A percentile compares a stretch with the other conserved stretches of the same genome.
Evolutionary conservation across 139 green algal species (phyloP).

Genomic region (Chlorella sp.): DNA sequence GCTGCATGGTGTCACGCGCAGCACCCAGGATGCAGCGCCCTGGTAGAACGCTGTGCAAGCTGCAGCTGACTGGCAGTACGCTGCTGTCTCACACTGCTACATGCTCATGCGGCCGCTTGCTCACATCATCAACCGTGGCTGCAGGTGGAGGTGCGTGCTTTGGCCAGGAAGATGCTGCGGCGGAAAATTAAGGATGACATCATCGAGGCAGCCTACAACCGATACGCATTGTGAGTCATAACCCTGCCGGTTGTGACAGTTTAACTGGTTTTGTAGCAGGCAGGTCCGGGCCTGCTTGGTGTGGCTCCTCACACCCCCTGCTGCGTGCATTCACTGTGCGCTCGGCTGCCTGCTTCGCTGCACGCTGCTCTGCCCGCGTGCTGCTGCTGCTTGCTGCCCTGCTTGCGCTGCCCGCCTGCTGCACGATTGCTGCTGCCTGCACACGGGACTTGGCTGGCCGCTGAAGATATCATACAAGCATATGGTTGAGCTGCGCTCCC

Average conservation of each 20-base stretch:
- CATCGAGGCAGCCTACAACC: conserved; percentile 96
- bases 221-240: conserved; percentile 69
- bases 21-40: too few species aligned
- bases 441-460: neutral
- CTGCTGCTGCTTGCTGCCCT: too few species aligned
- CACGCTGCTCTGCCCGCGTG: too few species aligned
- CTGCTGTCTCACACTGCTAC: too few species aligned
- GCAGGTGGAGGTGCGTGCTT: conserved; percentile 79
- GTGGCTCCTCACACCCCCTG: neutral
- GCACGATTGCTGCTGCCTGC: neutral
- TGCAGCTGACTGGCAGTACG: too few species aligned
- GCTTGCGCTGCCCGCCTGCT: neutral
- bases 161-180: conserved; percentile 87
- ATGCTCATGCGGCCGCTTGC: neutral
- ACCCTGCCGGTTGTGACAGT: neutral
- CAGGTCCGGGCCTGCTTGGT: neutral
- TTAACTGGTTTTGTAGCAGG: neutral
- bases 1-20: neutral
- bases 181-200: conserved; percentile 83
- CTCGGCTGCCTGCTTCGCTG: too few species aligned
- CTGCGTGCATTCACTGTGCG: neutral
- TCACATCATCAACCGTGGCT: neutral
- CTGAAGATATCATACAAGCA: conserved; percentile 17
- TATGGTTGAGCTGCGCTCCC: conserved; percentile 30
- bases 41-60: neutral